Conservation (phyloP, 352 stramenopile species). For the Phytophthora europaea region DNA sequence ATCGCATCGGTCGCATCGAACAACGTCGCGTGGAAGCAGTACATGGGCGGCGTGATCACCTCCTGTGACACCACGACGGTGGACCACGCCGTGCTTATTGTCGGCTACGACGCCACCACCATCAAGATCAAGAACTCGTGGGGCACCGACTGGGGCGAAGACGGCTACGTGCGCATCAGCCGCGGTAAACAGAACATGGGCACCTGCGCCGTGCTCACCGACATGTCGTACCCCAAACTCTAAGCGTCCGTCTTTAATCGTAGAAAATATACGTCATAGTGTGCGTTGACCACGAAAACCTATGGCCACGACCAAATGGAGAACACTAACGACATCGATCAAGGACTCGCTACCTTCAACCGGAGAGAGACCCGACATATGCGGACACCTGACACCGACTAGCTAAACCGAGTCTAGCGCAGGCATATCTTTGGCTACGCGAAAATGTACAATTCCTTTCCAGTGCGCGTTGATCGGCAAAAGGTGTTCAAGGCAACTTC, state of each 20-base stretch:
- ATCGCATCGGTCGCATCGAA: slow-evolving; percentile 95
- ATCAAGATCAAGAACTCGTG: slow-evolving; percentile 99
- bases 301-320: too few species aligned
- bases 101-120: slow-evolving; percentile 93
- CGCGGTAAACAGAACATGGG: slow-evolving; percentile 74
- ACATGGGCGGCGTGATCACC: slow-evolving; percentile 93
- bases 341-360: too few species aligned
- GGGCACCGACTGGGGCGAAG: slow-evolving; percentile 95
- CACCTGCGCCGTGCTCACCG: slow-evolving; percentile 60
- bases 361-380: too few species aligned
- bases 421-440: too few species aligned
- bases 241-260: slow-evolving; percentile 21
- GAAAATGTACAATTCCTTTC: too few species aligned
- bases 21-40: slow-evolving; percentile 97
- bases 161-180: slow-evolving; percentile 94
- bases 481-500: neutral
- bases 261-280: slow-evolving; percentile 23
- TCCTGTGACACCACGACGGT: slow-evolving; percentile 82
- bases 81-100: slow-evolving; percentile 97
- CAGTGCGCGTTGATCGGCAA: too few species aligned
- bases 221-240: slow-evolving; percentile 65
- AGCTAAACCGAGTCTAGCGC: too few species aligned
- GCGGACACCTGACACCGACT: too few species aligned
- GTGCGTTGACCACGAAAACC: neutral
- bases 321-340: too few species aligned